A percentile compares a stretch with the other conserved stretches of the same genome.
Conservation (phyloP, 2,329 filamentous ascomycete species). For the Hymenoscyphus fructigenus region DNA sequence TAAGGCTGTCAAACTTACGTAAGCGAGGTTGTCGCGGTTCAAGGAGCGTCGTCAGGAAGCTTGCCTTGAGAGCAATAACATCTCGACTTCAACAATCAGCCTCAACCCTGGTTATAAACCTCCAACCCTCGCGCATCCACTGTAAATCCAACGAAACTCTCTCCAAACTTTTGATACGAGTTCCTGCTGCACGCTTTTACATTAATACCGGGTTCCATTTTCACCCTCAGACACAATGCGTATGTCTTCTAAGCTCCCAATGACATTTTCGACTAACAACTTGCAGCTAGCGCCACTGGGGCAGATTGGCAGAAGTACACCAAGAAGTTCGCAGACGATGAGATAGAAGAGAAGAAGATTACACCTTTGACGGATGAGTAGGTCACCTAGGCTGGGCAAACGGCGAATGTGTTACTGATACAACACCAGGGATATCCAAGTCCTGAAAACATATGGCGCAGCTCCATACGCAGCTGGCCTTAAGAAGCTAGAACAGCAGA, state of each 20-base stretch:
- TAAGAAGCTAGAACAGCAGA: conserved; percentile 98
- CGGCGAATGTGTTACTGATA: conserved; percentile 27
- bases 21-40: conserved; percentile 17
- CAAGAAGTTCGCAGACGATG: conserved; percentile 95
- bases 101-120: conserved; percentile 1
- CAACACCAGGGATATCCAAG: conserved; percentile 86
- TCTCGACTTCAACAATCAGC: conserved; percentile 1
- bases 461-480: conserved; percentile 91
- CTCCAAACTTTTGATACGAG: background rate
- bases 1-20: background rate
- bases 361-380: conserved; percentile 95
- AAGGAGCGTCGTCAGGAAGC: conserved; percentile 26
- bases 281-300: conserved; percentile 74
- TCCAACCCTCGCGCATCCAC: background rate
- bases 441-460: conserved; percentile 97
- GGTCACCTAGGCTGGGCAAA: conserved; percentile 38
- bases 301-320: conserved; percentile 98
- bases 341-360: conserved; percentile 99
- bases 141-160: background rate
- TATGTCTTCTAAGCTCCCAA: background rate
- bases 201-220: background rate
- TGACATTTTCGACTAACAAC: conserved; percentile 7
- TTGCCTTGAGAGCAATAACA: conserved; percentile 23
- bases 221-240: conserved; percentile 11
- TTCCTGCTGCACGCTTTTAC: background rate